Conservation (phyloP, 495 filamentous ascomycete species). For the Podospora bellae-mahoneyi region DNA sequence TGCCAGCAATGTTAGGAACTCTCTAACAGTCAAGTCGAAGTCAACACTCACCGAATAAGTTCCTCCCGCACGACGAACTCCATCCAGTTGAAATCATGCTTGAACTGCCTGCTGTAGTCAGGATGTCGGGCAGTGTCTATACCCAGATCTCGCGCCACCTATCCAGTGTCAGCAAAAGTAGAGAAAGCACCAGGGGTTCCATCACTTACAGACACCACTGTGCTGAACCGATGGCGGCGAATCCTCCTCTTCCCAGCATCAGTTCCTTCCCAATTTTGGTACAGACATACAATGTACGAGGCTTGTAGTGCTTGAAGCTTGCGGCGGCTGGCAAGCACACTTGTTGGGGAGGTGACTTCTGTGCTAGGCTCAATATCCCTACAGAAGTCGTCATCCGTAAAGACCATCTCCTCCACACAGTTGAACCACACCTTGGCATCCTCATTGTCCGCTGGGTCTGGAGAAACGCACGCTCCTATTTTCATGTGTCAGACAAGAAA, state of each 20-base stretch:
- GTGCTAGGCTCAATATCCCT: slow-evolving; percentile 26
- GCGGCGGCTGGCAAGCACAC: slow-evolving; percentile 9
- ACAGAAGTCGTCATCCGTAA: slow-evolving; percentile 33
- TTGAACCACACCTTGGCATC: slow-evolving; percentile 33
- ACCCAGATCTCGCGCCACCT: slow-evolving; percentile 31
- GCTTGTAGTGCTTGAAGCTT: slow-evolving; percentile 33
- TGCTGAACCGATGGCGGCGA: slow-evolving; percentile 32
- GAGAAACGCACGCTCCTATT: slow-evolving; percentile 33
- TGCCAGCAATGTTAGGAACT: background rate
- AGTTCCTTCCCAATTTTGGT: slow-evolving; percentile 33
- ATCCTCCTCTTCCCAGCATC: slow-evolving; percentile 30
- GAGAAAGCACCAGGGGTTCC: background rate
- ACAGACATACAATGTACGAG: slow-evolving; percentile 29
- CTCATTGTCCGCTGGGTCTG: slow-evolving; percentile 28
- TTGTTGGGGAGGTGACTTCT: slow-evolving; percentile 13
- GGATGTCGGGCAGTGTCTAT: slow-evolving; percentile 29
- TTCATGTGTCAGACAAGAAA: background rate
- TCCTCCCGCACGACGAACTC: slow-evolving; percentile 32
- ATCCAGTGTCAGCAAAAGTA: background rate
- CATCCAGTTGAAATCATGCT: slow-evolving; percentile 29
- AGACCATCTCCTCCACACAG: slow-evolving; percentile 36
- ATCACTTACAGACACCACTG: slow-evolving; percentile 28
- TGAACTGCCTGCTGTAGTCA: slow-evolving; percentile 24
- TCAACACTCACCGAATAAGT: slow-evolving; percentile 26
- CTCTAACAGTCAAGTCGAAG: background rate